A percentile compares a stretch with the other conserved stretches of the same genome.
Conservation (phyloP, 1,284 basidiomycete genomes). For the Caloboletus firmus region DNA sequence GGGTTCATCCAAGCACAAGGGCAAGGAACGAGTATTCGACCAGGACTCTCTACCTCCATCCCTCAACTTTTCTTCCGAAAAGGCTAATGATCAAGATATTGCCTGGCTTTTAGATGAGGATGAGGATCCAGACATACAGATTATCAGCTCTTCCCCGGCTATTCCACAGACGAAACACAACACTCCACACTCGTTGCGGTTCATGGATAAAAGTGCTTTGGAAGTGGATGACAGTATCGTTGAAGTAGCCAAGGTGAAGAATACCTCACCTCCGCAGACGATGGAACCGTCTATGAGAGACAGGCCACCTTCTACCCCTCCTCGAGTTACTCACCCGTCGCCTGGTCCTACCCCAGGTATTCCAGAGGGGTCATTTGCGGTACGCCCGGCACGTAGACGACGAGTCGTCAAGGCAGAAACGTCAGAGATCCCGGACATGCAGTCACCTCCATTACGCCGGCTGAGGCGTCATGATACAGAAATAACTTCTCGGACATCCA, state of each 20-base stretch:
- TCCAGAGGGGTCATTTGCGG: constrained; percentile 53
- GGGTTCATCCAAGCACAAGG: constrained; percentile 5
- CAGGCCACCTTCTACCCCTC: constrained; percentile 47
- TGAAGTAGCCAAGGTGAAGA: constrained; percentile 9
- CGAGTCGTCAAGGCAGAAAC: constrained; percentile 30
- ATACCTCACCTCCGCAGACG: constrained; percentile 8
- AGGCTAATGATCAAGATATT: constrained; percentile 41
- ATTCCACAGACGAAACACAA: constrained; percentile 5
- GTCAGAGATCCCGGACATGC: constrained; percentile 38
- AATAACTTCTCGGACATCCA: constrained; percentile 15
- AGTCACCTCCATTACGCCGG: constrained; percentile 45
- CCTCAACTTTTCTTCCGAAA: not conserved
- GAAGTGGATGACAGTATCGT: constrained; percentile 11
- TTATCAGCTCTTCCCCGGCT: constrained; percentile 50
- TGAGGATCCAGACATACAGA: constrained; percentile 49
- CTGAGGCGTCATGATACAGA: constrained; percentile 38
- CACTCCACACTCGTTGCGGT: not conserved
- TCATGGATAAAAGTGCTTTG: constrained; percentile 8
- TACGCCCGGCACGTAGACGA: constrained; percentile 45
- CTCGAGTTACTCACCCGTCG: constrained; percentile 20
- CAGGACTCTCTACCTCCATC: not conserved
- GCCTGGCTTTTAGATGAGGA: constrained; percentile 68
- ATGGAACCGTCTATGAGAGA: constrained; percentile 29
- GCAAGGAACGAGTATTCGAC: constrained; percentile 12
- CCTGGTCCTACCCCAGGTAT: constrained; percentile 21